Evolutionary conservation across 352 stramenopile genomes (phyloP), one percentile per base, ranked within the genome.

Genomic region (Phytopythium chamaehyphon): DNA sequence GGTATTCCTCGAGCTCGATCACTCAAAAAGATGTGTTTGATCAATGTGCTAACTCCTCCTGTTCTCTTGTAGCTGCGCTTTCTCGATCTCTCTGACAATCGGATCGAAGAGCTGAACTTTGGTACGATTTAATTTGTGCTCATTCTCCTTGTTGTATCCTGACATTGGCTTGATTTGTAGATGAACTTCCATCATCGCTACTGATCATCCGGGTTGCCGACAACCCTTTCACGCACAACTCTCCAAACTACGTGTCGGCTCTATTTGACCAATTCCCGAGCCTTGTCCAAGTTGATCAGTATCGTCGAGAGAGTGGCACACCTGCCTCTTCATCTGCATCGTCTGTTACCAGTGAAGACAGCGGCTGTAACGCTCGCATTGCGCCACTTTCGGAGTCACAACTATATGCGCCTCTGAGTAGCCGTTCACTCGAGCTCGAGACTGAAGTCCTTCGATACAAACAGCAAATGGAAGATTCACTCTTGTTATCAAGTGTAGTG

Each of bases 1-100:
- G 47, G 75, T 89, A 21, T 9, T 19, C 7, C 10, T 11, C 33
- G 64, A 35, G 69, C 59, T 12, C 24, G 15, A 54, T 24, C 12
- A 38, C 14, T 24, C 14, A n/a, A 33, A 33, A 33, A 33, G 28
- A 9, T 59, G 10, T 40, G 1, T 23, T n/a, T 37, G 50, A 12
- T 16, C 40, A n/a, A 12, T 22, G 44, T 9, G 10, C 44, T 50
- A 22, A 50, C 44, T 3, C 8, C 11, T 36, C 6, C 36, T 46
- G 15, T 43, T 11, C 2, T 16, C 9, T 16, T 65, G 16, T 36
- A 91, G 76, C 70, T 92, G 44, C 84, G 86, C 48, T 86, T 89
- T 43, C 51, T 92, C 12, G 81, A 92, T 51, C 42, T 92, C 19
- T 88, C 78, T 1, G 81, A 86, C 71, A 92, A 92, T 39, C 64